Evolutionary conservation across 1,284 basidiomycete species (phyloP).

Genomic region (Takashimella koratensis): DNA sequence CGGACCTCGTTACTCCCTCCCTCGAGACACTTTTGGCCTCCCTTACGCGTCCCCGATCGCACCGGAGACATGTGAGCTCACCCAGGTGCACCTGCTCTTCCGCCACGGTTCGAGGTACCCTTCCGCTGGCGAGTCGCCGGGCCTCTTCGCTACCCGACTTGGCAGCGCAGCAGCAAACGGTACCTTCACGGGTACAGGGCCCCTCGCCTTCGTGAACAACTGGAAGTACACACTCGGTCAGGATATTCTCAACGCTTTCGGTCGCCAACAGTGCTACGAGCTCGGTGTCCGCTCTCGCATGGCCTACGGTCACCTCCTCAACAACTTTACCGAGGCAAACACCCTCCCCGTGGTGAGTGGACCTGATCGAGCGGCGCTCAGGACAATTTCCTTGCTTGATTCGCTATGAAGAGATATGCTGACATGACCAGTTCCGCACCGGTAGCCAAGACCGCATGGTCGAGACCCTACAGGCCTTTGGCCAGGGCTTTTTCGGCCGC

Average conservation of each 20-base stretch:
- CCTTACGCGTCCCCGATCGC: constrained; percentile 59
- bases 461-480: constrained; percentile 76
- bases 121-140: constrained; percentile 31
- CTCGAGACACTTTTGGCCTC: constrained; percentile 64
- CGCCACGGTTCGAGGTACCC: constrained; percentile 53
- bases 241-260: constrained; percentile 52
- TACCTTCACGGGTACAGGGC: constrained; percentile 35
- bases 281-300: constrained; percentile 41
- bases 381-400: no score
- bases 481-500: constrained; percentile 78
- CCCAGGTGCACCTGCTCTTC: constrained; percentile 71
- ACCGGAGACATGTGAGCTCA: constrained; percentile 65
- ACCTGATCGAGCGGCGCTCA: no score
- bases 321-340: constrained; percentile 63
- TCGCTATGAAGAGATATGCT: no score
- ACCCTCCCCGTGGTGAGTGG: constrained; percentile 30
- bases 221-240: constrained; percentile 52
- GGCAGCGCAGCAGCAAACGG: constrained; percentile 30
- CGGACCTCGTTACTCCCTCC: constrained; percentile 76
- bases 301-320: constrained; percentile 74
- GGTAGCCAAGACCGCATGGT: constrained; percentile 75
- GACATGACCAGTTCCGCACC: no score
- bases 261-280: constrained; percentile 47
- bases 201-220: constrained; percentile 49
- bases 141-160: constrained; percentile 33